A percentile compares a stretch with the other conserved stretches of the same genome.
Evolutionary conservation across 2,329 filamentous ascomycete species (phyloP).

Genomic region (Grosmannia huntii): DNA sequence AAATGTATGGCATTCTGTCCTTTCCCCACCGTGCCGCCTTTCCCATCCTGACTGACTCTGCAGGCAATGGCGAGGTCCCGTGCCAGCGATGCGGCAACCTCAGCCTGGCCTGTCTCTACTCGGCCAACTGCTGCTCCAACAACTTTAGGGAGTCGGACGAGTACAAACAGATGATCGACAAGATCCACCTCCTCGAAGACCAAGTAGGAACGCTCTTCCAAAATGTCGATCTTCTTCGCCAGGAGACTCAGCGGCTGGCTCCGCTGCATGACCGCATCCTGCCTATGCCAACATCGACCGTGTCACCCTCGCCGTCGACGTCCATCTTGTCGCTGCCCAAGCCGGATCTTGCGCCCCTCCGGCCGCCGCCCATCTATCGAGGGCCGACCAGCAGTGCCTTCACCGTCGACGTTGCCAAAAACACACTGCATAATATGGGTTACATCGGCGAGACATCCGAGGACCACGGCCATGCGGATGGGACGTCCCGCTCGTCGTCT

Average conservation of each 20-base stretch:
- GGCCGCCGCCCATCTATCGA: conserved; percentile 52
- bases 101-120: conserved; percentile 29
- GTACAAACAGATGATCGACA: conserved; percentile 67
- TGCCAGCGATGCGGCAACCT: conserved; percentile 58
- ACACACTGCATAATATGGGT: conserved; percentile 79
- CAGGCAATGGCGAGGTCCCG: conserved; percentile 49
- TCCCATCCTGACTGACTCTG: conserved; percentile 2
- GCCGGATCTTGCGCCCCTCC: conserved; percentile 35
- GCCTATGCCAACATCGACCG: conserved; percentile 22
- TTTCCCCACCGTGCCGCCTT: neutral
- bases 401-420: conserved; percentile 76
- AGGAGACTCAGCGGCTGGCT: conserved; percentile 33
- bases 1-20: conserved; percentile 21
- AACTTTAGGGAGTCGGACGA: conserved; percentile 49
- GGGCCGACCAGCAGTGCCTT: conserved; percentile 70
- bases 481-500: conserved; percentile 21
- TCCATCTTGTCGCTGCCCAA: conserved; percentile 30
- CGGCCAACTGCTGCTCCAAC: conserved; percentile 18
- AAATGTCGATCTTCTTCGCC: conserved; percentile 55
- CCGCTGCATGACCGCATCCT: conserved; percentile 29
- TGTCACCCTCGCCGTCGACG: conserved; percentile 28
- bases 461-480: conserved; percentile 32
- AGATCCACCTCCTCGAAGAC: conserved; percentile 65
- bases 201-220: conserved; percentile 70
- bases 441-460: conserved; percentile 54